Base-by-base conservation (phyloP, 1,284 basidiomycete genomes). In the Pseudozyma hubeiensis region DNA sequence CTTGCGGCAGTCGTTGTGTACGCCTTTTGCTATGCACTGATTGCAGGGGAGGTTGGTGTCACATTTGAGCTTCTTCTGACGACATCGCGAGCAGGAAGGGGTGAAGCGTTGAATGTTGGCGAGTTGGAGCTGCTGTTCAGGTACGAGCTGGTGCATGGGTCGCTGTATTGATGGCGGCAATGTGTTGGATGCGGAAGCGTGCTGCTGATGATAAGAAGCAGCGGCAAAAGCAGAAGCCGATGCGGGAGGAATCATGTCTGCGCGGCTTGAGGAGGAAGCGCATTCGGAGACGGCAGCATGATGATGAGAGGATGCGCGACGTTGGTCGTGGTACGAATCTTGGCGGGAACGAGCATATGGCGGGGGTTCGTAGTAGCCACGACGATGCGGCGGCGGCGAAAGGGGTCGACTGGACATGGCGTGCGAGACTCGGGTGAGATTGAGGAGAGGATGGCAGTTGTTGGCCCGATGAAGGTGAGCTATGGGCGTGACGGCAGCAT, bases 51-150 rank as follows among this genome's bases (percentile, higher is more conserved):
- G 56, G 33, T 72, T 65, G 7, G 71, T 71, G 37, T 74, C 70
- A 55, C 75, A 77, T 40, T 74, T 74, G 57, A 77, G 72, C 64
- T 77, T 77, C 47, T 77, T 77, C 11, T 55, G 54, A 13, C 75
- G 56, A 44, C 75, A 75, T 10, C 75, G 59, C 5, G 72, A 70
- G 58, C 75, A 77, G 5, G 67, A 71, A 2, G 67, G 75, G 0
- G 75, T 77, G 49, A 71, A 70, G 35, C 66, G 64, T 37, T 64
- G 52, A 37, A 68, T 57, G 53, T 76, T 65, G 58, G 65, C 60
- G 17, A 74, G 51, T 35, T 74, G 71, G 13, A 63, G 51, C 40
- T 69, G 71, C 55, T 74, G 71, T 49, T 69, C 71, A 0, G 71
- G 62, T 7, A 68, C 64, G 48, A 73, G 70, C 51, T 54, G 55